Evolutionary conservation across 768 basidiomycete genomes (phyloP), one percentile per base, ranked within the genome.

Genomic region (Boletellus ananas): DNA sequence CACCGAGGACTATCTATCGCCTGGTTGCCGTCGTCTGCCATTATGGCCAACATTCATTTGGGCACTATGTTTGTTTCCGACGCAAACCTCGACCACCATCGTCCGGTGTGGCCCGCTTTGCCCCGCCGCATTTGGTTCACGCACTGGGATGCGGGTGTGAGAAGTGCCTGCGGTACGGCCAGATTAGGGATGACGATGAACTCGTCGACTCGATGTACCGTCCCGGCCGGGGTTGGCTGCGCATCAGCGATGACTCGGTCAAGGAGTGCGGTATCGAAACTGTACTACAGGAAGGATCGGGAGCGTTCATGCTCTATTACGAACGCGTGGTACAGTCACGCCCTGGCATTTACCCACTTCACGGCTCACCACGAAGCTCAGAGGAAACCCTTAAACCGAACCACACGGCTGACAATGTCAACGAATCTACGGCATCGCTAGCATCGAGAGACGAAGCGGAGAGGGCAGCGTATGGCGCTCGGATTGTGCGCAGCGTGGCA

Each of bases 61-160:
- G 95, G 6, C 95, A 99, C 64, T 99, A 95, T 64, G 81, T 98
- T 56, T 92, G 89, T 58, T 95, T 84, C 64, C 79, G 96, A 14
- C 77, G 94, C 41, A 90, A 87, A 68, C 94, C 94, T 1, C 76
- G 77, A 34, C 75, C 74, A 35, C 62, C 70, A 14, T 59, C 69
- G 3, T 58, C 69, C 20, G 72, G 71, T 2, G 47, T 65, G 12
- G 70, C 68, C 51, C 79, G 75, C 51, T 69, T 69, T 57, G 60
- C 61, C 21, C 68, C 74, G 29, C 71, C 74, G 50, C 66, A 65
- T 56, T 60, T 73, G 36, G 59, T 56, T 37, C 74, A 77, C 61
- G 65, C 74, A 27, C 63, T 75, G 54, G 71, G 70, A 17, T 80
- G 79, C 64, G 64, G 61, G 5, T 81, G 81, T 56, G 70, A 74